phyloP scores from a whole-genome alignment of 345 rosid genomes.

The Euphorbia peplus region DNA sequence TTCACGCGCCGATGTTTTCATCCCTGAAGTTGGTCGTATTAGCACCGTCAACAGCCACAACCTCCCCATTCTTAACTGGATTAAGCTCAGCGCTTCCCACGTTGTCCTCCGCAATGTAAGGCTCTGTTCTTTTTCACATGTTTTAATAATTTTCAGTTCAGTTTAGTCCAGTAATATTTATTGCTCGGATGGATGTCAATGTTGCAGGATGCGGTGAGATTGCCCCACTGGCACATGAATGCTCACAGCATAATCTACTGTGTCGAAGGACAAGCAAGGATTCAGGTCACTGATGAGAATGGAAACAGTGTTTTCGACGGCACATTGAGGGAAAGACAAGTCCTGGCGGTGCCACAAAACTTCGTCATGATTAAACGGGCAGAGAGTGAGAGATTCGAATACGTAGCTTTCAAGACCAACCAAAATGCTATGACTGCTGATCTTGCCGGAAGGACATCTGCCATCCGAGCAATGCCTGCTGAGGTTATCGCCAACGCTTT shows the following conservation, averaged over 20 bases:
- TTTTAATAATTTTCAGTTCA: too few relatives aligned
- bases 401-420: conserved; percentile 65
- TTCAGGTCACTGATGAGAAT: conserved; percentile 56
- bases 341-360: conserved; percentile 63
- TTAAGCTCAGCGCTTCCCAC: conserved; percentile 59
- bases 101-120: conserved; percentile 40
- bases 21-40: conserved; percentile 52
- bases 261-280: conserved; percentile 44
- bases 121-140: too few relatives aligned
- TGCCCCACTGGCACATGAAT: conserved; percentile 65
- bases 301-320: conserved; percentile 57
- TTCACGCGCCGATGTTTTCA: conserved; percentile 51
- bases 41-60: conserved; percentile 50
- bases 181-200: too few relatives aligned
- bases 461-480: conserved; percentile 47
- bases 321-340: conserved; percentile 46
- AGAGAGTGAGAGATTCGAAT: conserved; percentile 52
- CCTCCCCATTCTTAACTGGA: conserved; percentile 54
- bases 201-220: conserved; percentile 49
- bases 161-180: too few relatives aligned
- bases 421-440: conserved; percentile 44
- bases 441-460: conserved; percentile 52
- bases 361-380: conserved; percentile 51
- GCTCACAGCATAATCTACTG: conserved; percentile 59
- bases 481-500: conserved; percentile 56